Base-by-base conservation (phyloP, 2,329 filamentous ascomycete species). In the Geosmithia flava region DNA sequence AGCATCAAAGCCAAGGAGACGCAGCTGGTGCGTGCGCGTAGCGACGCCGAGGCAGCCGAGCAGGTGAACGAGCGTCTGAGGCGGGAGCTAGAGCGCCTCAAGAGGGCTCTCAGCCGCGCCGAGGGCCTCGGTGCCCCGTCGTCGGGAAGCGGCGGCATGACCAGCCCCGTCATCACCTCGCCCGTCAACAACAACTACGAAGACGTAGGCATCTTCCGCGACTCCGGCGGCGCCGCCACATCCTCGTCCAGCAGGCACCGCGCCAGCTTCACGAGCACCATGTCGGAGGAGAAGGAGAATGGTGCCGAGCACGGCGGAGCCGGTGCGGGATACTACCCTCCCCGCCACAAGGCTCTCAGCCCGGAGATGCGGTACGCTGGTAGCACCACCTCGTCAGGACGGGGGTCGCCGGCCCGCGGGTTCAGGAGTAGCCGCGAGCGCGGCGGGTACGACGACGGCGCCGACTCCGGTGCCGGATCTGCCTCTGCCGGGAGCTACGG, bases 1-100 rank as follows among this genome's bases (percentile, higher is more conserved):
- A 93, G 89, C 56, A 94, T 98, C 68, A 97, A 97, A 64, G 93
- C 93, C 15, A 98, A 98, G 66, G 93, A 98, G 65, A 97, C 93
- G 3, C 93, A 98, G 58, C 76, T 98, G 5, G 91, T 97, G 10
- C 83, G 93, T 43, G 90, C 93, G 11, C 78, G 90, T 48, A 89
- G 86, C 54, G 93, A 98, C 59, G 86, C 85, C 30, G 91, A 97
- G 62, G 81, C 87, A 1, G 87, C 90, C 0, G 89, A 96, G 61
- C 83, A 89, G 57, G 84, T 82, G 50, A 89, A 93, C 47, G 87
- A 93, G 52, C 83, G 87, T 49, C 76, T 95, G 47, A 76, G 85
- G 52, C 81, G 90, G 48, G 93, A 98, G 67, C 83, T 96, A 44
- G 93, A 98, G 55, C 80, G 93, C 47, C 73, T 98, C 51, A 97